These are phyloP conservation scores for Debaryomyces udenii DNA, from an alignment of 1,139 yeast species.

Conservation along the genomic window DNA sequence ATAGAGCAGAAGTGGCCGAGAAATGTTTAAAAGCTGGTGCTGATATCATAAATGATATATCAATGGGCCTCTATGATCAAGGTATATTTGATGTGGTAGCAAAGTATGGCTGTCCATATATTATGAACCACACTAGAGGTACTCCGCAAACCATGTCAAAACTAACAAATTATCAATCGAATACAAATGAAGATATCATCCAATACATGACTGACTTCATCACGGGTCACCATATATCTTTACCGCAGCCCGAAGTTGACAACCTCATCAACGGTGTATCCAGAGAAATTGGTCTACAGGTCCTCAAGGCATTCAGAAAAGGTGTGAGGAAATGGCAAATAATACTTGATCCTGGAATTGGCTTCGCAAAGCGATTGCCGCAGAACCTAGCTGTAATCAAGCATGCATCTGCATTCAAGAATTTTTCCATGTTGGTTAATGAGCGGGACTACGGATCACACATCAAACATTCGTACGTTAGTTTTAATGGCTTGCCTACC, in stretches of 20 bases:
- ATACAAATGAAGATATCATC: constrained; percentile 40
- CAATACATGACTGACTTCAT: constrained; percentile 41
- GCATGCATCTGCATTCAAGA: constrained; percentile 57
- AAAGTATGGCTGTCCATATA: constrained; percentile 70
- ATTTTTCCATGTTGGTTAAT: constrained; percentile 42
- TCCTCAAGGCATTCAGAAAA: constrained; percentile 55
- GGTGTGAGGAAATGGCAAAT: constrained; percentile 91
- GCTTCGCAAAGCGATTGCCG: constrained; percentile 76
- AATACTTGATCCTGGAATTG: constrained; percentile 91
- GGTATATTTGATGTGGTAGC: constrained; percentile 69
- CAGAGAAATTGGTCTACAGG: constrained; percentile 62
- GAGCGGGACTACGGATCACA: constrained; percentile 18
- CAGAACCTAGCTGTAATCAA: constrained; percentile 74
- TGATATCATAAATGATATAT: constrained; percentile 87
- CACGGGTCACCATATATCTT: constrained; percentile 29
- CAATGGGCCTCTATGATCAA: constrained; percentile 76
- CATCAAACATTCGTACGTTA: constrained; percentile 33
- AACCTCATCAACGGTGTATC: constrained; percentile 53
- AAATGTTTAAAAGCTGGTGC: constrained; percentile 76
- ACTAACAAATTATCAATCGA: constrained; percentile 56
- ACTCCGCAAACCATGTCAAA: constrained; percentile 72
- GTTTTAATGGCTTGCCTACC: constrained; percentile 61
- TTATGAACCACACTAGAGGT: constrained; percentile 86
- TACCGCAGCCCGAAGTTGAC: constrained; percentile 30
- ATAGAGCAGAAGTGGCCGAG: constrained; percentile 72